phyloP scores from a whole-genome alignment of 1,139 yeast species.

The Meyerozyma smithsonii region DNA sequence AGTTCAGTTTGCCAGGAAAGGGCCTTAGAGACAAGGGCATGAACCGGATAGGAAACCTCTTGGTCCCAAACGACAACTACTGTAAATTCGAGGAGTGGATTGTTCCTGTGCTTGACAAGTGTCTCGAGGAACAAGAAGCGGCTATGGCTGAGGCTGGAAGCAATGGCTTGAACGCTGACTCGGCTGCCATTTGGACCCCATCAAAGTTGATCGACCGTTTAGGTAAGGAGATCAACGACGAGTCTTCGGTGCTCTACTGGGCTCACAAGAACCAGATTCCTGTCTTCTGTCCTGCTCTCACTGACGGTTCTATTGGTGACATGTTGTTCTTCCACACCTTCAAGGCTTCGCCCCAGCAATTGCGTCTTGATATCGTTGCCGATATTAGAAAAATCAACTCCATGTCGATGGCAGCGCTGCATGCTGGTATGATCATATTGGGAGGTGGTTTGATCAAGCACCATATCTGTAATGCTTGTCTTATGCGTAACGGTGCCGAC shows the following conservation, averaged over 20 bases:
- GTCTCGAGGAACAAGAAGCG: constrained; percentile 84
- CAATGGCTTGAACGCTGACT: constrained; percentile 44
- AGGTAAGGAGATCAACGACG: constrained; percentile 93
- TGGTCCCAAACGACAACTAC: constrained; percentile 96
- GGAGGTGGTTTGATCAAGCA: constrained; percentile 98
- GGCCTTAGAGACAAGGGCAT: constrained; percentile 88
- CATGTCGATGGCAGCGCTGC: constrained; percentile 91
- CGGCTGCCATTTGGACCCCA: constrained; percentile 77
- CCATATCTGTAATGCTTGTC: constrained; percentile 95
- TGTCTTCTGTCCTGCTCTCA: constrained; percentile 92
- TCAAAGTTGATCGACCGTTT: constrained; percentile 85
- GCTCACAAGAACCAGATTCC: constrained; percentile 96
- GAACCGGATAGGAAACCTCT: constrained; percentile 93
- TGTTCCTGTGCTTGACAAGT: constrained; percentile 81
- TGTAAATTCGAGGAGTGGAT: constrained; percentile 98
- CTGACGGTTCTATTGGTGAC: constrained; percentile 98
- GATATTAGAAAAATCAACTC: constrained; percentile 90
- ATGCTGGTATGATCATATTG: constrained; percentile 91
- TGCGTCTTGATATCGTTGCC: constrained; percentile 86
- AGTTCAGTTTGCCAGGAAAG: constrained; percentile 75
- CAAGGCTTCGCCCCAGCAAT: constrained; percentile 84
- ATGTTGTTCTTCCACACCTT: constrained; percentile 98
- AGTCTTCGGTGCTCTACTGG: constrained; percentile 94
- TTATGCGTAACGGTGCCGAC: constrained; percentile 99
- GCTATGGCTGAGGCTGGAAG: constrained; percentile 57